A percentile compares a stretch with the other conserved stretches of the same genome.
These are phyloP conservation scores for Saccharomyces hybrid DNA, from an alignment of 1,139 yeast species.

Conservation along the genomic window DNA sequence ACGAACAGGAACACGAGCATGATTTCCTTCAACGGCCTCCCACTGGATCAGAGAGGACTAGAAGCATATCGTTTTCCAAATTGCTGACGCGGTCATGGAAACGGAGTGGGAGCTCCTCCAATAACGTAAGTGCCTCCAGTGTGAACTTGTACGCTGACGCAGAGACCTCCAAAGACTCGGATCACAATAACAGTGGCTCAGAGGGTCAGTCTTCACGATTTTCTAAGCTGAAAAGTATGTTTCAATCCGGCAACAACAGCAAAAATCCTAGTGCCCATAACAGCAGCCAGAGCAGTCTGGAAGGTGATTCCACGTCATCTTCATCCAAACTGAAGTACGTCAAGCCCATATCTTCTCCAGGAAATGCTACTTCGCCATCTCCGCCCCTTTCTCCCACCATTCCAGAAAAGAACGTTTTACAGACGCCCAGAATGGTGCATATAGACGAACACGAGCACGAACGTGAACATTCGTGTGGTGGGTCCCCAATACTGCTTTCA, in stretches of 20 bases:
- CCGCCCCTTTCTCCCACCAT: not conserved
- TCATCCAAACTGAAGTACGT: slow-evolving; percentile 2
- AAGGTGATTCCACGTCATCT: not conserved
- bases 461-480: slow-evolving; percentile 3
- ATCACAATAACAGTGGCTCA: slow-evolving; percentile 1
- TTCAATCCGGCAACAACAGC: slow-evolving; percentile 10
- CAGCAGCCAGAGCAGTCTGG: not conserved
- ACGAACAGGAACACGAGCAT: not conserved
- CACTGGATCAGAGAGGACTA: slow-evolving; percentile 16
- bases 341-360: slow-evolving; percentile 6
- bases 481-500: not conserved
- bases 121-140: slow-evolving; percentile 1
- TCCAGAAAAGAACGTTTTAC: not conserved
- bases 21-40: slow-evolving; percentile 1
- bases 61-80: slow-evolving; percentile 28
- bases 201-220: slow-evolving; percentile 11
- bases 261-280: slow-evolving; percentile 2
- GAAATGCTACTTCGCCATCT: not conserved
- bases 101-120: slow-evolving; percentile 7
- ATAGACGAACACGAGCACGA: slow-evolving; percentile 2
- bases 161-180: slow-evolving; percentile 1
- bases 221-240: slow-evolving; percentile 18
- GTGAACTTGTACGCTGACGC: not conserved
- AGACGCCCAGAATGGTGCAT: slow-evolving; percentile 4
- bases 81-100: slow-evolving; percentile 25